Base-by-base conservation (phyloP, 106 monocot genomes). In the Vanilla planifolia region DNA sequence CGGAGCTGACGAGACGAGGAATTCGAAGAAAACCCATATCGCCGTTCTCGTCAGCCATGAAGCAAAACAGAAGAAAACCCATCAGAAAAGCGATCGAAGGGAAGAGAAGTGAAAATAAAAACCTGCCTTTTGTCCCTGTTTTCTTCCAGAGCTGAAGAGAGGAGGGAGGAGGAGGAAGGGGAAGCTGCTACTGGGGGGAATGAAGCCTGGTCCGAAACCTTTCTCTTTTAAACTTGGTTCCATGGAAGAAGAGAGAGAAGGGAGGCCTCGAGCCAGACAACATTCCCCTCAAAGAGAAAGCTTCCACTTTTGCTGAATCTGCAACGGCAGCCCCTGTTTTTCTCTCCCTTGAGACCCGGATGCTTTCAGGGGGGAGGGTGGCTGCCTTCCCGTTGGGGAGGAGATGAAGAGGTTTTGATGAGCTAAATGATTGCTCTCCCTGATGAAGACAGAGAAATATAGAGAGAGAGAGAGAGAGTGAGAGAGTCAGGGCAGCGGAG, bases 141-240 rank as follows among this genome's bases (percentile, higher is more conserved):
- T n/a, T n/a, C n/a, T n/a, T n/a, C n/a, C n/a, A n/a, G n/a, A n/a
- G n/a, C n/a, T n/a, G n/a, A n/a, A 53, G 53, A 30, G 10, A 8
- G 8, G 25, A 25, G 10, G 4, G 23, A 8, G 25, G 10, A 24
- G 48, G 2, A 10, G 4, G 4, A 24, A 25, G 4, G 24, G 70
- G 80, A 85, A 80, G 80, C 80, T 77, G 60, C 65, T 63, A 63
- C 69, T 89, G 77, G 61, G 89, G 84, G 89, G 89, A 84, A 89
- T 89, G 89, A 89, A 89, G 89, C 89, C 89, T 89, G 89, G 88
- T 88, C 88, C 88, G 88, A 88, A 79, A 73, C 20, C 57, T 19
- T 9, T 16, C 22, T 29, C 27, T 30, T 57, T 34, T 9, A 37
- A 10, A 7, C 17, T 35, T 11, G 6, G 0, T 35, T 33, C 19